Conservation (phyloP, 2,329 filamentous ascomycete genomes). For the Leptosphaerulina australis region DNA sequence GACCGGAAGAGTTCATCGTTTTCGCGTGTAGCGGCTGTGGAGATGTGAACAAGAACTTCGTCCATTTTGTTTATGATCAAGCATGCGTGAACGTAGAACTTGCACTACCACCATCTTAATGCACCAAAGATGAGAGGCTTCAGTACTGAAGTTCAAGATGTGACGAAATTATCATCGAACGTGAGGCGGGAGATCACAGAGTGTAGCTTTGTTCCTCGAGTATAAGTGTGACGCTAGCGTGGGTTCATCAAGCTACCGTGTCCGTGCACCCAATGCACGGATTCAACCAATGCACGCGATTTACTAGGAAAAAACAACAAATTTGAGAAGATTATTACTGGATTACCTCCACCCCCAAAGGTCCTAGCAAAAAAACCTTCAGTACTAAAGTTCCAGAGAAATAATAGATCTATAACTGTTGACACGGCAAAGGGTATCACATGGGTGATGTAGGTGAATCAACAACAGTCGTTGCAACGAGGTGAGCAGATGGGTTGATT, state of each 20-base stretch:
- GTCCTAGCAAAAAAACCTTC: no score
- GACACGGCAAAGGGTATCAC: no score
- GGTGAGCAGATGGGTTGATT: no score
- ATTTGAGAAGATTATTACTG: no score
- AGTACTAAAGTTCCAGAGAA: no score
- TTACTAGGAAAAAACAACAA: no score
- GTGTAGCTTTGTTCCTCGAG: background rate
- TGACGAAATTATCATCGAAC: background rate
- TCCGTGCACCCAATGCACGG: no score
- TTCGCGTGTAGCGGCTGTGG: conserved; percentile 49
- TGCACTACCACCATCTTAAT: conserved; percentile 19
- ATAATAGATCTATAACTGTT: no score
- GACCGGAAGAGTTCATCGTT: conserved; percentile 52
- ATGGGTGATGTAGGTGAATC: no score
- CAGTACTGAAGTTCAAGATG: background rate
- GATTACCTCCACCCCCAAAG: no score
- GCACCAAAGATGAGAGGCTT: background rate
- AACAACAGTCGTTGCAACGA: no score
- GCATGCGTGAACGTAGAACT: conserved; percentile 1
- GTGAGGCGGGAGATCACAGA: background rate
- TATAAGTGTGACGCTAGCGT: background rate
- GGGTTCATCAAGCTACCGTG: background rate
- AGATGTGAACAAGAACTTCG: conserved; percentile 55
- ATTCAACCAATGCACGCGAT: no score
- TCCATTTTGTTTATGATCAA: conserved; percentile 35